These are phyloP conservation scores for Ceraceosorus guamensis DNA, from an alignment of 1,284 basidiomycete species.

Conservation along the genomic window DNA sequence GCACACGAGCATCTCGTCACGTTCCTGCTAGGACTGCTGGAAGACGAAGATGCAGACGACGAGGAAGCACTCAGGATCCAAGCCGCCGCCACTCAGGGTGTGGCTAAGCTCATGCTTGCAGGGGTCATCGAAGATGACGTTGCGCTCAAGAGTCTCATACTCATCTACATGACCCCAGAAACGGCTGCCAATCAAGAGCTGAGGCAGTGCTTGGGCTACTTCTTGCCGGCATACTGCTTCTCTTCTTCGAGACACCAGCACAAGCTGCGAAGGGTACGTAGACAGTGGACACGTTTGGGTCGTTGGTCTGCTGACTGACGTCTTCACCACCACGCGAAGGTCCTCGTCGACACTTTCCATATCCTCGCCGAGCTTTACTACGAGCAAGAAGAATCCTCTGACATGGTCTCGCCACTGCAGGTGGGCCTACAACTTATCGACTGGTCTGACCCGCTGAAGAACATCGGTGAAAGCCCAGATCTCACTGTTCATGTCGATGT, in stretches of 20 bases:
- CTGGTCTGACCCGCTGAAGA: conserved; percentile 85
- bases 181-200: conserved; percentile 77
- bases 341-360: conserved; percentile 69
- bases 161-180: conserved; percentile 80
- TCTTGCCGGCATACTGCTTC: conserved; percentile 89
- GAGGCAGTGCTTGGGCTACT: conserved; percentile 88
- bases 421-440: conserved; percentile 78
- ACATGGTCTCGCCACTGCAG: conserved; percentile 72
- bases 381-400: conserved; percentile 67
- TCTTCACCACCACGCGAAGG: conserved; percentile 54
- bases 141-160: conserved; percentile 66
- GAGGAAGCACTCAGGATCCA: conserved; percentile 60
- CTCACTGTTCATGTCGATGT: conserved; percentile 68
- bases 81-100: conserved; percentile 71
- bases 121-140: conserved; percentile 54
- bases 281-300: background rate
- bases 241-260: conserved; percentile 73
- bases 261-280: conserved; percentile 66
- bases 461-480: conserved; percentile 52
- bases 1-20: conserved; percentile 36
- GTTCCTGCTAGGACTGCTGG: conserved; percentile 52
- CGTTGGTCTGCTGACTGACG: background rate
- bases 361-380: conserved; percentile 64
- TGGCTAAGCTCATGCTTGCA: conserved; percentile 80
- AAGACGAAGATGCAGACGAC: conserved; percentile 58